These are phyloP conservation scores for Ustanciosporium gigantosporum DNA, from an alignment of 1,284 basidiomycete genomes.

Conservation along the genomic window DNA sequence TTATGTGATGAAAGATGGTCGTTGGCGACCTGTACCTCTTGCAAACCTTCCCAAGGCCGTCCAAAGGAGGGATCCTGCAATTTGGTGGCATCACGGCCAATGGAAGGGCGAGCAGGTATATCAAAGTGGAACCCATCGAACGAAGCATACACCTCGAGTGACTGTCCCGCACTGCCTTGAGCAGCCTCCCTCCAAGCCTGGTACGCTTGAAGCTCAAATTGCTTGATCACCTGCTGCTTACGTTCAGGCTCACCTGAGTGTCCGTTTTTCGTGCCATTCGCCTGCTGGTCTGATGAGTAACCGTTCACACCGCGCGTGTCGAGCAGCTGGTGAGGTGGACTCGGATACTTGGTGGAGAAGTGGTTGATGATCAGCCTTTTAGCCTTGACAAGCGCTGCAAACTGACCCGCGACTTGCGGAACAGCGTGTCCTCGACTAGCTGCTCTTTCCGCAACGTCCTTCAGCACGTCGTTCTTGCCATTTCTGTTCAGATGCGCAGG, in stretches of 20 bases:
- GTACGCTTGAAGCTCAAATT: conserved; percentile 47
- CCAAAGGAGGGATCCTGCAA: not conserved
- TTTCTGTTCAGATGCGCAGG: conserved; percentile 27
- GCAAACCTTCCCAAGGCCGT: not conserved
- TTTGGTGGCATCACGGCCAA: not conserved
- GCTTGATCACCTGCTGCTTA: conserved; percentile 35
- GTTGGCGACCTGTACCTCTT: too few relatives aligned
- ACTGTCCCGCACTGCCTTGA: not conserved
- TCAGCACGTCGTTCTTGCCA: conserved; percentile 27
- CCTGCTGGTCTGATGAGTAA: not conserved
- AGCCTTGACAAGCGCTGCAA: conserved; percentile 46
- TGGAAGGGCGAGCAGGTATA: conserved; percentile 6
- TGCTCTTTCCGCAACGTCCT: conserved; percentile 38
- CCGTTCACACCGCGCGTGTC: conserved; percentile 10
- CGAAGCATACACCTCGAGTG: conserved; percentile 17
- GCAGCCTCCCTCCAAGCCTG: conserved; percentile 32
- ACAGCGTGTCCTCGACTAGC: conserved; percentile 50
- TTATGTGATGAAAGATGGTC: too few relatives aligned
- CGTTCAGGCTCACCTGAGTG: conserved; percentile 32
- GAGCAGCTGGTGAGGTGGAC: conserved; percentile 34
- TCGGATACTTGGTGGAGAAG: conserved; percentile 49
- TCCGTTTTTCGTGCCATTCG: not conserved
- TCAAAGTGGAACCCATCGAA: conserved; percentile 35
- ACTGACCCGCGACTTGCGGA: conserved; percentile 52
- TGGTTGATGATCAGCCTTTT: conserved; percentile 53